phyloP scores from a whole-genome alignment of 129 eudicot species.

The Escallonia rubra region DNA sequence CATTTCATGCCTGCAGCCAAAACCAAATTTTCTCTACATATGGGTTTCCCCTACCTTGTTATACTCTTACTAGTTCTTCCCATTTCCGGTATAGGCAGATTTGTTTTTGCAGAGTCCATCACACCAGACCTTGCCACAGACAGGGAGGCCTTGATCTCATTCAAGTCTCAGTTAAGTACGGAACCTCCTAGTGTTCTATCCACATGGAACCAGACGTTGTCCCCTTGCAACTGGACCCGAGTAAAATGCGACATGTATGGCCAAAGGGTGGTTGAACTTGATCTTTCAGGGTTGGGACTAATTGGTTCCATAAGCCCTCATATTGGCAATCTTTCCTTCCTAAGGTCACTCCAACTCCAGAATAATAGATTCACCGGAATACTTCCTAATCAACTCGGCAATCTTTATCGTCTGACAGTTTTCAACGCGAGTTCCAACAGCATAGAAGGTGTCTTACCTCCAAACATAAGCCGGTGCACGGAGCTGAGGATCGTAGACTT shows the following conservation, averaged over 20 bases:
- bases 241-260: slow-evolving; percentile 37
- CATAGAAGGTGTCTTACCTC: slow-evolving; percentile 45
- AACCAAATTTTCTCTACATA: not conserved
- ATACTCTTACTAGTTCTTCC: not conserved
- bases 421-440: slow-evolving; percentile 49
- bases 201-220: slow-evolving; percentile 38
- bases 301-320: slow-evolving; percentile 47
- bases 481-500: slow-evolving; percentile 41
- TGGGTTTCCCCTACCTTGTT: not conserved
- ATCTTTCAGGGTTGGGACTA: slow-evolving; percentile 39
- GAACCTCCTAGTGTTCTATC: slow-evolving; percentile 33
- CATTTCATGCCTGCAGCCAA: not conserved
- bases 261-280: slow-evolving; percentile 39
- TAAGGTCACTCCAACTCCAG: slow-evolving; percentile 48
- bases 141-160: slow-evolving; percentile 49
- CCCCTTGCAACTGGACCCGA: slow-evolving; percentile 78
- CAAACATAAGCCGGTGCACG: slow-evolving; percentile 35
- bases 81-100: not conserved
- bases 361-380: slow-evolving; percentile 36
- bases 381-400: slow-evolving; percentile 40
- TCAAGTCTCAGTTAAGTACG: slow-evolving; percentile 38
- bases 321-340: slow-evolving; percentile 61
- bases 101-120: slow-evolving; percentile 7
- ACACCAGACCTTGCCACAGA: slow-evolving; percentile 33
- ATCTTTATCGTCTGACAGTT: slow-evolving; percentile 40